A percentile compares a stretch with the other conserved stretches of the same genome.
phyloP scores from a whole-genome alignment of 2,329 filamentous ascomycete species.

The Talaromyces amestolkiae region DNA sequence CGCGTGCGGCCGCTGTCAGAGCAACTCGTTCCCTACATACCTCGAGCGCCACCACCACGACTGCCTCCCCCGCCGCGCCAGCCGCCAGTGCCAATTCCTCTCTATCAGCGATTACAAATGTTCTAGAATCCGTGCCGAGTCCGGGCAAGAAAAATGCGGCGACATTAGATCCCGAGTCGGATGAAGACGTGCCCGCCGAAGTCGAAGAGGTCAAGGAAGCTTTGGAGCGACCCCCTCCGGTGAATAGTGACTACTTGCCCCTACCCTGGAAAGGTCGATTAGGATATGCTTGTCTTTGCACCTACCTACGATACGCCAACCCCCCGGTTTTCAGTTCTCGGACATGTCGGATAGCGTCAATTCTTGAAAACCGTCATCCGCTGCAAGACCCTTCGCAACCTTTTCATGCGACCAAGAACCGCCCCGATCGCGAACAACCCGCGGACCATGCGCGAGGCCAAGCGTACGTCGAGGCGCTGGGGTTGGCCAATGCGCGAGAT shows the following conservation, averaged over 20 bases:
- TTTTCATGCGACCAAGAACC: slow-evolving; percentile 79
- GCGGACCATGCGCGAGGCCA: slow-evolving; percentile 66
- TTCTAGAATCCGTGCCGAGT: slow-evolving; percentile 25
- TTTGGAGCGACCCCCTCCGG: slow-evolving; percentile 65
- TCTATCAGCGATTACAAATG: slow-evolving; percentile 30
- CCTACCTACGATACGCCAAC: slow-evolving; percentile 77
- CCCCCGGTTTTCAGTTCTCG: slow-evolving; percentile 86
- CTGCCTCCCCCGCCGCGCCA: not conserved
- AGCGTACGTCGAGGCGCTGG: slow-evolving; percentile 71
- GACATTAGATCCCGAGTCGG: slow-evolving; percentile 53
- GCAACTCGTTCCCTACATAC: slow-evolving; percentile 18
- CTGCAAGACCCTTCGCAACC: slow-evolving; percentile 71
- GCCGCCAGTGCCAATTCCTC: slow-evolving; percentile 18
- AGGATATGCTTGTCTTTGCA: slow-evolving; percentile 91
- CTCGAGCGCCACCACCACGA: slow-evolving; percentile 6
- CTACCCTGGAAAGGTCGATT: slow-evolving; percentile 86
- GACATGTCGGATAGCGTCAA: slow-evolving; percentile 86
- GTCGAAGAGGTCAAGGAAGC: slow-evolving; percentile 60
- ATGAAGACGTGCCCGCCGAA: slow-evolving; percentile 51
- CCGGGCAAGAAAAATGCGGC: slow-evolving; percentile 23
- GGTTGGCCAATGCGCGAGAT: slow-evolving; percentile 78
- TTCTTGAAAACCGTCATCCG: slow-evolving; percentile 83
- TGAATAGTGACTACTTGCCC: slow-evolving; percentile 80
- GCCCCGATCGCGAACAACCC: slow-evolving; percentile 71
- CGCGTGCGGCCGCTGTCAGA: slow-evolving; percentile 12